Percentiles rank a stretch among this genome's conserved stretches.
phyloP scores from a whole-genome alignment of 2,329 filamentous ascomycete species.

The Pleomassaria siparia region DNA sequence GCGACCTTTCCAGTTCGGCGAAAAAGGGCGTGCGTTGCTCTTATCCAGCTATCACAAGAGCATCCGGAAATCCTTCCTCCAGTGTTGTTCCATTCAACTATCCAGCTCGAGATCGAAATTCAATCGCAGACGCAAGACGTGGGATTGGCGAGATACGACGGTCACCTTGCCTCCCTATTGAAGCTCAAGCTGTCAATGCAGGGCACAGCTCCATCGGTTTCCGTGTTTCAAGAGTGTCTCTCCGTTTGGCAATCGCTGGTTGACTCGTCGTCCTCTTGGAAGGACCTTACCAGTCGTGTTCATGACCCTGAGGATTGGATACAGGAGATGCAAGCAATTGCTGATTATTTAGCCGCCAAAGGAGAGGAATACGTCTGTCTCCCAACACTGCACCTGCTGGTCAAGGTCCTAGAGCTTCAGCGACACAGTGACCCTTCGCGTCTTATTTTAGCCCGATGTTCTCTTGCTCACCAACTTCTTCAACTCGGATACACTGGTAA shows the following conservation, averaged over 20 bases:
- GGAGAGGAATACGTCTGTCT: constrained; percentile 56
- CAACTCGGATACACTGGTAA: constrained; percentile 63
- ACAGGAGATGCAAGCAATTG: constrained; percentile 54
- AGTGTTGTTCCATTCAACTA: constrained; percentile 5
- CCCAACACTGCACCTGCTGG: constrained; percentile 52
- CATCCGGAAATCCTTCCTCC: constrained; percentile 59
- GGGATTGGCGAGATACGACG: constrained; percentile 33
- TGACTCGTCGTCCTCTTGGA: constrained; percentile 32
- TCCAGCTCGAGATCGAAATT: constrained; percentile 3
- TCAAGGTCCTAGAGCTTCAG: constrained; percentile 52
- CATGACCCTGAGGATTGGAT: constrained; percentile 54
- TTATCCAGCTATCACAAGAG: constrained; percentile 51
- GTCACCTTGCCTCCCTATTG: constrained; percentile 40
- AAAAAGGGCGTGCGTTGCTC: constrained; percentile 24
- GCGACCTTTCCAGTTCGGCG: constrained; percentile 35
- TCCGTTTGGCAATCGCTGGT: constrained; percentile 43
- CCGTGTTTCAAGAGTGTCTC: constrained; percentile 35
- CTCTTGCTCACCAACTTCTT: constrained; percentile 58
- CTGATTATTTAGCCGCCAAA: constrained; percentile 60
- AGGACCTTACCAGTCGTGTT: constrained; percentile 48
- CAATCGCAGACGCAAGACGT: constrained; percentile 28
- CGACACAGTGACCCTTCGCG: constrained; percentile 39
- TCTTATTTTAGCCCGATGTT: constrained; percentile 46
- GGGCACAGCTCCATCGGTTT: constrained; percentile 27
- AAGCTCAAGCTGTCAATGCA: constrained; percentile 48